Evolutionary conservation across 202 grass and related monocot genomes (phyloP), one percentile per base, ranked within the genome.

Genomic region (Hordeum pubiflorum): DNA sequence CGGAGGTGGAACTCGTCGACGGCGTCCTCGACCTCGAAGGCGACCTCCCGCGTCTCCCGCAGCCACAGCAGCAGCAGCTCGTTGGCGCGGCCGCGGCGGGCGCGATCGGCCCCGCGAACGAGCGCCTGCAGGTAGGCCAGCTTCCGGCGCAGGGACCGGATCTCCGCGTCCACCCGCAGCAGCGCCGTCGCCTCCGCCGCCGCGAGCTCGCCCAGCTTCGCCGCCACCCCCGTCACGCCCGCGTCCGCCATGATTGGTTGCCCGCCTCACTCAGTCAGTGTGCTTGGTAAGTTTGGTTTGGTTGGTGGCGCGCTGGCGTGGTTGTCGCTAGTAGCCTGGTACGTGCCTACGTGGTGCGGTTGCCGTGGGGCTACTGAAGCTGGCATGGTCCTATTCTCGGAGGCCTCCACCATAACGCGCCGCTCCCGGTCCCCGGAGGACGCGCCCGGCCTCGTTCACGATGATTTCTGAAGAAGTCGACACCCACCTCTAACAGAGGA

Each of bases 1-100:
- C 72, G 78, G 55, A 86, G 85, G 55, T 86, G 85, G 72, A 82
- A 86, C 63, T 88, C 89, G n/a, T 89, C 86, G 69, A 91, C 78
- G 34, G 84, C 82, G 77, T 91, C 86, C 86, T 89, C 86, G 44
- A 86, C 79, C 72, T 92, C 62, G 43, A 82, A 92, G 7, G 89
- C 86, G 0, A 91, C 83, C 61, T 92, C 86, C 41, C 89, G 71
- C 1, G 86, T 92, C 83, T 89, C 86, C 8, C 86, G 80, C 55
- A 89, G 62, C 89, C 89, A 89, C 1, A 92, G 79, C 17, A 85
- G 79, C 17, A 92, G 70, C 37, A 86, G 66, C 12, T 85, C 79
- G 75, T 68, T 83, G 54, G 80, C 59, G 69, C 77, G 77, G 48
- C 63, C 83, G 41, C 86, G 78, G 60, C 79, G 83, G 34, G 72